These are phyloP conservation scores for Phaffomyces antillensis DNA, from an alignment of 805 yeast species.

Conservation along the genomic window DNA sequence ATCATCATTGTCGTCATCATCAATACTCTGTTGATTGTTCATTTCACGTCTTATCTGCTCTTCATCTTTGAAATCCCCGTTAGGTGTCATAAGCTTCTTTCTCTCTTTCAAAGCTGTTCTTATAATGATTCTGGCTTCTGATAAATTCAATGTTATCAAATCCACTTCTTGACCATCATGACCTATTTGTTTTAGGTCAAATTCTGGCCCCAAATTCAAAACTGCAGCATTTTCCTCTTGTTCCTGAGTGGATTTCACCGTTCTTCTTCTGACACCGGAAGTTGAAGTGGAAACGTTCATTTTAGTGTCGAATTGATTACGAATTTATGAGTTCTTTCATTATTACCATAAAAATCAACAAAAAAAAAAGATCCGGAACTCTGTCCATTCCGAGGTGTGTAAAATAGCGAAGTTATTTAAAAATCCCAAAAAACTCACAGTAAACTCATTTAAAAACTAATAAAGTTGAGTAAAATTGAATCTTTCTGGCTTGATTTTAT, in stretches of 20 bases:
- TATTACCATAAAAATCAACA: neutral
- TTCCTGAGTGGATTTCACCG: slow-evolving; percentile 49
- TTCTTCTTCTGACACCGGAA: slow-evolving; percentile 75
- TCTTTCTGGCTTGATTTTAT: too few relatives aligned
- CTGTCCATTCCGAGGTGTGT: too few relatives aligned
- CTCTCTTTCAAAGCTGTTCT: slow-evolving; percentile 84
- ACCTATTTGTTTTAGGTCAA: slow-evolving; percentile 70
- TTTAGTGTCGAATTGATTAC: neutral
- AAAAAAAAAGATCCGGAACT: too few relatives aligned
- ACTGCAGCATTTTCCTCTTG: slow-evolving; percentile 91
- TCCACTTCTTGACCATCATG: slow-evolving; percentile 75
- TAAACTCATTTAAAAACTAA: too few relatives aligned
- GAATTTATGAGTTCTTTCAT: neutral
- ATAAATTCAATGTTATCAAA: slow-evolving; percentile 76
- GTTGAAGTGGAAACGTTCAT: slow-evolving; percentile 92
- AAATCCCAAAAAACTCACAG: too few relatives aligned
- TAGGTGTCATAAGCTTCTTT: slow-evolving; percentile 43
- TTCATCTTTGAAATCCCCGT: slow-evolving; percentile 28
- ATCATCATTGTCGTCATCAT: slow-evolving; percentile 27
- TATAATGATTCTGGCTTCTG: slow-evolving; percentile 85
- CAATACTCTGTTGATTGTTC: slow-evolving; percentile 7
- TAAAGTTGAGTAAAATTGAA: too few relatives aligned
- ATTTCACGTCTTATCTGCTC: slow-evolving; percentile 20
- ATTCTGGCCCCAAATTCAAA: slow-evolving; percentile 88
- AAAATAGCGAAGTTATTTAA: too few relatives aligned